A percentile compares a stretch with the other conserved stretches of the same genome.
These are phyloP conservation scores for Syncephalis plumigaleata DNA, from an alignment of 371 early-diverging fungal species.

Conservation along the genomic window DNA sequence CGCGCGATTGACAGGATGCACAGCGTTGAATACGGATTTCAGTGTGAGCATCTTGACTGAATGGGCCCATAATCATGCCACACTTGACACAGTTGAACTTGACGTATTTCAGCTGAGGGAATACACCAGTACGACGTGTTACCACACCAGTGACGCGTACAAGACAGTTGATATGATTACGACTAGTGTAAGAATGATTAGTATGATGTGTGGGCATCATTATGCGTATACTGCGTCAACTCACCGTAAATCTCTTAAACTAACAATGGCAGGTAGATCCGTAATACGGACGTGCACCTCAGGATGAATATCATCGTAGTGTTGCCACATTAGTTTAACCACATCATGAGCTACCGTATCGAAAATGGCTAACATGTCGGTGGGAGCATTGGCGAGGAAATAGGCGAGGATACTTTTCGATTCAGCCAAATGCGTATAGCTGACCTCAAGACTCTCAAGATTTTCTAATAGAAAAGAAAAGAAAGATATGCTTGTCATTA, in stretches of 20 bases:
- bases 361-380: slow-evolving; percentile 76
- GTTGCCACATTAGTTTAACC: slow-evolving; percentile 74
- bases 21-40: slow-evolving; percentile 84
- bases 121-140: slow-evolving; percentile 88
- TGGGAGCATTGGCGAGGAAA: slow-evolving; percentile 75
- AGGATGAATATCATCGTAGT: slow-evolving; percentile 83
- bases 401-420: slow-evolving; percentile 68
- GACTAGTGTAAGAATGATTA: slow-evolving; percentile 16
- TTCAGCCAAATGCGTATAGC: slow-evolving; percentile 59
- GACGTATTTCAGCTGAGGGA: slow-evolving; percentile 94
- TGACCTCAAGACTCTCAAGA: slow-evolving; percentile 78
- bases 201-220: neutral
- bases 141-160: slow-evolving; percentile 94
- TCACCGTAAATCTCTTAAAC: slow-evolving; percentile 65
- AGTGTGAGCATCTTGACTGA: slow-evolving; percentile 75
- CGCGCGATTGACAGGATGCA: slow-evolving; percentile 84
- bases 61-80: slow-evolving; percentile 87
- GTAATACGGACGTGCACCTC: slow-evolving; percentile 93
- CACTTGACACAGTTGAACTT: slow-evolving; percentile 97
- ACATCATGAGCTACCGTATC: slow-evolving; percentile 87
- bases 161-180: slow-evolving; percentile 84
- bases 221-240: slow-evolving; percentile 21
- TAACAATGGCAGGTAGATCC: slow-evolving; percentile 71
- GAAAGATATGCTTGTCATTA: slow-evolving; percentile 1
- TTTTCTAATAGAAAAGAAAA: slow-evolving; percentile 53